Evolutionary conservation across 345 rosid species (phyloP), one percentile per base, ranked within the genome.

Genomic region (Geranium rotundifolium): DNA sequence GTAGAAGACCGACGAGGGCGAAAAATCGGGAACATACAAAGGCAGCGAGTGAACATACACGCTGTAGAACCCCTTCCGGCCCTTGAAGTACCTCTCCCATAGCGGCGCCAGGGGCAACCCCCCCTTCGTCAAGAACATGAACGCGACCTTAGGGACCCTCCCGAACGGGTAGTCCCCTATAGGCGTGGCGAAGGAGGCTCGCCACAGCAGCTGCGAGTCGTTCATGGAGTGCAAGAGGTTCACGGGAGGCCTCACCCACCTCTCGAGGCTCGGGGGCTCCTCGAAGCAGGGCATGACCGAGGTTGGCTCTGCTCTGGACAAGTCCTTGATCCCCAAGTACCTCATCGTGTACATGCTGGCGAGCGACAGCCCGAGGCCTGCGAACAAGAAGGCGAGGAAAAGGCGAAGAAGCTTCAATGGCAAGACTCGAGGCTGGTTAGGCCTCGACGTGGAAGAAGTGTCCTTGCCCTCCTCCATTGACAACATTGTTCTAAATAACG

Each of bases 71-170:
- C 76, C 85, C 63, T 86, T 74, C 50, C 85, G 77, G 18, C 87
- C 96, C 60, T 83, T 69, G 72, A 90, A 83, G 79, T 90, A 93
- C 76, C 69, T 83, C 70, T 93, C 95, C 99, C 97, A 93, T 13
- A 93, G 87, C 19, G 96, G 89, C 59, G 86, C 87, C 72, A 93
- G 71, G 6, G 96, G 96, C 82, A 93, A 73, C 50, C 89, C 84
- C 39, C 99, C 97, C 68, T 90, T 88, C 5, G 89, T 74, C 70
- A 93, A 79, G 82, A 93, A 93, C 97, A 90, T 86, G 79, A 93
- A 93, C 54, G 99, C 97, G 64, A 93, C 67, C 72, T 88, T 93
- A 50, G 95, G 95, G 55, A 84, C 82, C 34, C 97, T 84, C 64
- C 65, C 70, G 64, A 82, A 86, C 1, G 97, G 97, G 71, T 83